A percentile compares a stretch with the other conserved stretches of the same genome.
phyloP scores from a whole-genome alignment of 805 yeast genomes.

The Candida nonsorbophila region DNA sequence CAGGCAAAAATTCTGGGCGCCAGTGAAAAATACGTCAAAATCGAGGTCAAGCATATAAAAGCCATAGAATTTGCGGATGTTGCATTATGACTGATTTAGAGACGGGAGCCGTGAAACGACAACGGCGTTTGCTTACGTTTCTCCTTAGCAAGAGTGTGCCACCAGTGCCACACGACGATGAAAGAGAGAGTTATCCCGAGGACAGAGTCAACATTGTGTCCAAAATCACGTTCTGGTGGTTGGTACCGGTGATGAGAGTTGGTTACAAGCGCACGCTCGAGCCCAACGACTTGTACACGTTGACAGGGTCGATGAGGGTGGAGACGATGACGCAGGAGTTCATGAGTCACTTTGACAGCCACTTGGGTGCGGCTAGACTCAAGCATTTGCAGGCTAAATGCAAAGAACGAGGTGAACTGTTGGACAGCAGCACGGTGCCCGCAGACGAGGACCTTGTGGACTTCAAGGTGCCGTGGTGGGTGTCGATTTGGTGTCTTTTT shows the following conservation, averaged over 20 bases:
- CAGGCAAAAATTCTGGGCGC: no score
- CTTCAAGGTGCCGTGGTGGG: constrained; percentile 20
- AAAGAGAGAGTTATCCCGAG: constrained; percentile 43
- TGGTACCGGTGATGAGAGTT: constrained; percentile 52
- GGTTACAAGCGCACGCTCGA: constrained; percentile 72
- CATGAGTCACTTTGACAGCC: constrained; percentile 12
- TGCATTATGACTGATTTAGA: no score
- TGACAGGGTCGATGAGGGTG: constrained; percentile 30
- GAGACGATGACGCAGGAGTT: constrained; percentile 25
- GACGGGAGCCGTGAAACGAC: constrained; percentile 9
- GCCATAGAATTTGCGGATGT: no score
- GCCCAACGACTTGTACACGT: constrained; percentile 52
- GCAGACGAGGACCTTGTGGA: constrained; percentile 22
- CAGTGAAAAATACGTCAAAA: no score
- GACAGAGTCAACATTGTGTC: constrained; percentile 33
- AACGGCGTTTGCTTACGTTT: constrained; percentile 28
- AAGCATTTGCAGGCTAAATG: constrained; percentile 19
- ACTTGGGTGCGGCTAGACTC: constrained; percentile 16
- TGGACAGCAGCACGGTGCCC: constrained; percentile 3
- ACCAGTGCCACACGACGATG: constrained; percentile 47
- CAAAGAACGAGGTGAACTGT: constrained; percentile 15
- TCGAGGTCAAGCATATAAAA: no score
- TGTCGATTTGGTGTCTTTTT: constrained; percentile 5
- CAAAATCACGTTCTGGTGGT: constrained; percentile 59
- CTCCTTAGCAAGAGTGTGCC: constrained; percentile 41